Conservation (phyloP, 805 yeast species). For the Spencermartinsiella europaea region DNA sequence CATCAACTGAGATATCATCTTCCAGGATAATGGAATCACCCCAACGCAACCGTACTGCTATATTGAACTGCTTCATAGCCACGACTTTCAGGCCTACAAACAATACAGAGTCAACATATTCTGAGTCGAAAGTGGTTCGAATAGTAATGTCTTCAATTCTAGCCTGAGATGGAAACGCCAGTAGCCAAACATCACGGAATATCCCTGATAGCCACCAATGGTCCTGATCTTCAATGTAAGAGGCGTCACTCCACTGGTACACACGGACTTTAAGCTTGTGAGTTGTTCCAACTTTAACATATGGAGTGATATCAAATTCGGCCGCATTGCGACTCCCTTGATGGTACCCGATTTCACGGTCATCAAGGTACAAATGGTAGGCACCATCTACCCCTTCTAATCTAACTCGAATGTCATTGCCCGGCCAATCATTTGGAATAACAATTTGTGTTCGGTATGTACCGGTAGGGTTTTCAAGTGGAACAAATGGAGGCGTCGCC, state of each 20-base stretch:
- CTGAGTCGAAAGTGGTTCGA: slow-evolving; percentile 4
- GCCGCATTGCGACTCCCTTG: slow-evolving; percentile 31
- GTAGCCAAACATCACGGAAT: slow-evolving; percentile 29
- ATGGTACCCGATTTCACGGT: slow-evolving; percentile 26
- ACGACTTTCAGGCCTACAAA: background rate
- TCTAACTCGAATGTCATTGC: slow-evolving; percentile 22
- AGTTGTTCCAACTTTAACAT: slow-evolving; percentile 4
- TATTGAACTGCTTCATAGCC: background rate
- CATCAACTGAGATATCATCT: background rate
- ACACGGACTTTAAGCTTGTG: slow-evolving; percentile 25
- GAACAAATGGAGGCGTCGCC: slow-evolving; percentile 29
- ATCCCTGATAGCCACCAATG: slow-evolving; percentile 35
- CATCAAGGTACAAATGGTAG: slow-evolving; percentile 30
- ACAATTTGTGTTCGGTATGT: slow-evolving; percentile 25
- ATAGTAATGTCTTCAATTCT: slow-evolving; percentile 8
- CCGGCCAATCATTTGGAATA: slow-evolving; percentile 18
- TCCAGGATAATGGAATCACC: background rate
- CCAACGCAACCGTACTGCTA: background rate
- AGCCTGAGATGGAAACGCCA: background rate
- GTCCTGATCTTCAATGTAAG: slow-evolving; percentile 34
- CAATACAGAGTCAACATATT: background rate
- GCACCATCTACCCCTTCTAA: slow-evolving; percentile 34
- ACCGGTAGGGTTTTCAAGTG: slow-evolving; percentile 30
- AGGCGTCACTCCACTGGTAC: slow-evolving; percentile 29
- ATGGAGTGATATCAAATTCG: slow-evolving; percentile 27